Percentiles rank a stretch among this genome's conserved stretches.
Conservation (phyloP, 352 stramenopile genomes). For the Blastocystis sp. region DNA sequence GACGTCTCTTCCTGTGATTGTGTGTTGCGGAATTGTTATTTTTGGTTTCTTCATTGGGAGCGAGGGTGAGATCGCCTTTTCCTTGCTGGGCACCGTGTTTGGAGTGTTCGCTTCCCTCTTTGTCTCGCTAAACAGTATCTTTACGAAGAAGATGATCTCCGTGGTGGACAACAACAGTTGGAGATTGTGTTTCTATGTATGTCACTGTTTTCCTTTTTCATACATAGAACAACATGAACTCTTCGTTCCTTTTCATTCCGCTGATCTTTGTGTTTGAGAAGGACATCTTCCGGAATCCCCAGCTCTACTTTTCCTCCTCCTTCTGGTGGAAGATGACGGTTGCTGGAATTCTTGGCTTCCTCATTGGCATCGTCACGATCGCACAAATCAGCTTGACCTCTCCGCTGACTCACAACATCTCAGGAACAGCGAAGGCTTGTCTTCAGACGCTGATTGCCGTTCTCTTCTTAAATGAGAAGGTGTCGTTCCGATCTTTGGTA, state of each 20-base stretch:
- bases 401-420: conserved; percentile 75
- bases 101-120: conserved; percentile 71
- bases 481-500: conserved; percentile 67
- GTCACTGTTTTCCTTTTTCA: neutral
- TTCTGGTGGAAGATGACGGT: conserved; percentile 70
- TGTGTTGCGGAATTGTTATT: conserved; percentile 69
- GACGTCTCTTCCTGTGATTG: conserved; percentile 64
- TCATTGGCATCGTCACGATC: conserved; percentile 74
- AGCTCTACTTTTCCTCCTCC: conserved; percentile 53
- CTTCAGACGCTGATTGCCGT: conserved; percentile 71
- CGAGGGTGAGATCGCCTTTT: conserved; percentile 71
- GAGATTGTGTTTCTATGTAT: conserved; percentile 54
- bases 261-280: conserved; percentile 69
- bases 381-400: conserved; percentile 71
- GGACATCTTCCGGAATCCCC: conserved; percentile 58
- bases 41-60: conserved; percentile 70
- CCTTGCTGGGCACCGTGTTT: conserved; percentile 65
- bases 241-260: conserved; percentile 69
- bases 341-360: conserved; percentile 72
- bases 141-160: conserved; percentile 70
- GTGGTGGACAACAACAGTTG: conserved; percentile 62
- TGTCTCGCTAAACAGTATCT: conserved; percentile 75
- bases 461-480: conserved; percentile 69
- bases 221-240: conserved; percentile 71
- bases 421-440: conserved; percentile 71